Evolutionary conservation across 1,284 basidiomycete genomes (phyloP).

Genomic region (Polyporus tsugae): DNA sequence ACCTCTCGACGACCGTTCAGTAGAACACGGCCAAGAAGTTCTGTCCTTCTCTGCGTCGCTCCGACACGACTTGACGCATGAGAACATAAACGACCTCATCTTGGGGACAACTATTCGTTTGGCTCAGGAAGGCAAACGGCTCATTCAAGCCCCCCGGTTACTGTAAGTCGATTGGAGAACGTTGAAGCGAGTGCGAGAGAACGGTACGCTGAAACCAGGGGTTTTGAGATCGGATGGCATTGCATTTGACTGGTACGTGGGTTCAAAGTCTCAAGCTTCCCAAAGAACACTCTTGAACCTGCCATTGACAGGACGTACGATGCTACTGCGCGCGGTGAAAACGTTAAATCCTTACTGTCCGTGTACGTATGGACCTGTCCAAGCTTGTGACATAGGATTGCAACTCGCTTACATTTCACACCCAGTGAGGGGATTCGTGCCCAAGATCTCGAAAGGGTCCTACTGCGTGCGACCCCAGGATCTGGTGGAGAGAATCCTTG

Average conservation of each 20-base stretch:
- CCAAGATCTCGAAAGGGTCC: slow-evolving; percentile 24
- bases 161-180: slow-evolving; percentile 28
- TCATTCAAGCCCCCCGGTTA: slow-evolving; percentile 32
- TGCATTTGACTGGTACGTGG: slow-evolving; percentile 36
- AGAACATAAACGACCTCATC: slow-evolving; percentile 32
- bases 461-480: slow-evolving; percentile 17
- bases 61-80: slow-evolving; percentile 8
- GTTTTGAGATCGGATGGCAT: slow-evolving; percentile 31
- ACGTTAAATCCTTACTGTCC: slow-evolving; percentile 24
- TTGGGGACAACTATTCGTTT: slow-evolving; percentile 27
- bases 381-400: background rate
- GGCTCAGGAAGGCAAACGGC: slow-evolving; percentile 31
- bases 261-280: background rate
- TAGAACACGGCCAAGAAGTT: slow-evolving; percentile 29
- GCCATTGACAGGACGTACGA: slow-evolving; percentile 30
- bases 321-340: slow-evolving; percentile 26
- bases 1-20: background rate
- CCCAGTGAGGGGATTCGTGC: slow-evolving; percentile 25
- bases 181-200: background rate
- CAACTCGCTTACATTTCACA: background rate
- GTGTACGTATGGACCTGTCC: slow-evolving; percentile 26
- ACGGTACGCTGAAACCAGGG: slow-evolving; percentile 12
- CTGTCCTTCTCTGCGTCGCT: slow-evolving; percentile 17
- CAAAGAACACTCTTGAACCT: background rate
- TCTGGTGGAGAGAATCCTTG: background rate